Conservation (phyloP, 805 yeast genomes). For the Tetrapisispora fleetii region DNA sequence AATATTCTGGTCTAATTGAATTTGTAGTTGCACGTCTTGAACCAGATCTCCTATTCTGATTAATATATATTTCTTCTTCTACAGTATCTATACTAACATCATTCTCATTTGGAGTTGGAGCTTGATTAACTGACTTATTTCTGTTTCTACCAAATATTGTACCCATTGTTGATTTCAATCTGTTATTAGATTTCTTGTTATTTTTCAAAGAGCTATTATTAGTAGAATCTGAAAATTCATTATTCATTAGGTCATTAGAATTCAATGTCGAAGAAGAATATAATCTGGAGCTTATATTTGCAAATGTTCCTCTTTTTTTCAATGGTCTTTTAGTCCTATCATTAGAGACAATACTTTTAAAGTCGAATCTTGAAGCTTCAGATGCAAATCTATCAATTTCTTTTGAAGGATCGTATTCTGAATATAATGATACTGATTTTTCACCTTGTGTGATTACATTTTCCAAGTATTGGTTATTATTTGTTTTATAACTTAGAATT, state of each 20-base stretch:
- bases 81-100: neutral
- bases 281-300: constrained; percentile 20
- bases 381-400: constrained; percentile 50
- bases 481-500: constrained; percentile 55
- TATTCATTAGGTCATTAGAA: constrained; percentile 26
- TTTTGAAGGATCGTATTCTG: constrained; percentile 51
- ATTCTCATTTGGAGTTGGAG: constrained; percentile 11
- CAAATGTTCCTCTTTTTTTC: constrained; percentile 20
- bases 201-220: constrained; percentile 23
- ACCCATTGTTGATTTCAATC: constrained; percentile 61
- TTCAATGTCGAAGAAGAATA: constrained; percentile 23
- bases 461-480: constrained; percentile 44
- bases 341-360: constrained; percentile 7
- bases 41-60: neutral
- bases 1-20: constrained; percentile 3
- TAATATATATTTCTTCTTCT: neutral
- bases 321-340: constrained; percentile 7
- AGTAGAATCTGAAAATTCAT: constrained; percentile 23
- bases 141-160: constrained; percentile 63
- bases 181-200: constrained; percentile 28
- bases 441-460: constrained; percentile 44
- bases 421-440: constrained; percentile 50
- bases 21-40: constrained; percentile 2
- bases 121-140: constrained; percentile 21
- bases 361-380: constrained; percentile 27